These are phyloP conservation scores for Leccinum boreale DNA, from an alignment of 768 basidiomycete genomes.

Conservation along the genomic window DNA sequence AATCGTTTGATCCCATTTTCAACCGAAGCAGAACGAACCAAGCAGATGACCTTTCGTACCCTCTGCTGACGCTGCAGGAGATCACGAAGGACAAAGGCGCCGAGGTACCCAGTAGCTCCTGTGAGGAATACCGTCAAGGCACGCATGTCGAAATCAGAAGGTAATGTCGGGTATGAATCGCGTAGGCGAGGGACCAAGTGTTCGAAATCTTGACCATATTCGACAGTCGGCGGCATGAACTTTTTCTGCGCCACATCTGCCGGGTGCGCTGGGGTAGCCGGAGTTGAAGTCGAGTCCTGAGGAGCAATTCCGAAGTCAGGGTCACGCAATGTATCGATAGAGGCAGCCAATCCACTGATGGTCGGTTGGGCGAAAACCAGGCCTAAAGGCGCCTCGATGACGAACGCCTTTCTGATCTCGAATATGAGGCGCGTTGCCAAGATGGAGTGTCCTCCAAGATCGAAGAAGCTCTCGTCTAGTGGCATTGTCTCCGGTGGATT, in stretches of 20 bases:
- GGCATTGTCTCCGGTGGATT: conserved; percentile 76
- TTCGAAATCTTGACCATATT: conserved; percentile 80
- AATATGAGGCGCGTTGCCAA: conserved; percentile 96
- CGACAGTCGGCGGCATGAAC: conserved; percentile 36
- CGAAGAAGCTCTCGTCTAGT: conserved; percentile 94
- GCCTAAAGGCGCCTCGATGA: conserved; percentile 86
- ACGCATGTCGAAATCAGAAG: conserved; percentile 50
- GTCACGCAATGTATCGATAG: conserved; percentile 71
- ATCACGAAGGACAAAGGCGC: conserved; percentile 85
- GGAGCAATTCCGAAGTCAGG: conserved; percentile 74
- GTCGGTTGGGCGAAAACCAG: conserved; percentile 92
- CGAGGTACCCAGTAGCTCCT: conserved; percentile 95
- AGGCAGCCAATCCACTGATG: conserved; percentile 68
- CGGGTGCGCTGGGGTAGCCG: conserved; percentile 13
- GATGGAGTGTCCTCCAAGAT: conserved; percentile 97
- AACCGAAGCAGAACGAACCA: conserved; percentile 71
- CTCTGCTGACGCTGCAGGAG: conserved; percentile 58
- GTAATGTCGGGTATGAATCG: conserved; percentile 57
- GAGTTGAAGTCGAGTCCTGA: conserved; percentile 23
- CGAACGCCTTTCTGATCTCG: conserved; percentile 90
- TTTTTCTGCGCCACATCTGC: conserved; percentile 16
- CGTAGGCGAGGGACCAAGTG: conserved; percentile 55
- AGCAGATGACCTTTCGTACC: conserved; percentile 86
- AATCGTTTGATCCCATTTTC: conserved; percentile 68
- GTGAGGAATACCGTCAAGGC: conserved; percentile 86